Base-by-base conservation (phyloP, 306 rosid genomes). In the Lotus japonicus region DNA sequence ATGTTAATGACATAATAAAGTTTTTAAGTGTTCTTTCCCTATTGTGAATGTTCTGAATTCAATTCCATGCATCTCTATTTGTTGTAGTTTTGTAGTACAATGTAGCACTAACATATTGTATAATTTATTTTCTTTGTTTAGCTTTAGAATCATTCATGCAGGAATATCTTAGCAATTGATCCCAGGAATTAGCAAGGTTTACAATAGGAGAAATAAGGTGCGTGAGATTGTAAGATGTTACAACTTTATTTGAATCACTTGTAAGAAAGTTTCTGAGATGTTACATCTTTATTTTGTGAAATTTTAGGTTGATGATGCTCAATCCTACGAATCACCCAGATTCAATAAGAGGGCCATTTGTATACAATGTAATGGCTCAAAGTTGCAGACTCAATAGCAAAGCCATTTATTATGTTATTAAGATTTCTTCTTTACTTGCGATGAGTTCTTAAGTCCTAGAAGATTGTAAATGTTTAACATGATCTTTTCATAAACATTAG, bases 281-380 rank as follows among this genome's bases (percentile, higher is more conserved):
- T n/a, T n/a, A n/a, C n/a, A 43, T 43, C 68, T 75, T 43, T 59
- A 17, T 62, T 52, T 74, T 68, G 48, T 74, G 50, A 72, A 75
- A 64, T 67, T 78, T 26, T 83, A 94, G 98, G 97, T 94, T 70
- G 96, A 90, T 86, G 97, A 94, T 73, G 98, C 98, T 67, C 98
- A 94, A 85, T 92, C 97, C 9, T 92, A 84, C 77, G 98, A 94
- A 83, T 97, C 98, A 58, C 98, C 98, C 96, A 55, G 96, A 94
- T 90, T 86, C 86, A 56, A 88, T 90, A 79, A 97, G 96, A 55
- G 97, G 98, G 74, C 98, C 97, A 14, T 94, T 94, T 84, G 98
- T 94, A 60, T 94, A 88, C 76, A 86, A 78, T 77, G 84, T 94
- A 58, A 86, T 94, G 88, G 86, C 92, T 66, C 78, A n/a, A n/a